Evolutionary conservation across 2,329 filamentous ascomycete genomes (phyloP), one percentile per base, ranked within the genome.

Genomic region (Alternaria sp.): DNA sequence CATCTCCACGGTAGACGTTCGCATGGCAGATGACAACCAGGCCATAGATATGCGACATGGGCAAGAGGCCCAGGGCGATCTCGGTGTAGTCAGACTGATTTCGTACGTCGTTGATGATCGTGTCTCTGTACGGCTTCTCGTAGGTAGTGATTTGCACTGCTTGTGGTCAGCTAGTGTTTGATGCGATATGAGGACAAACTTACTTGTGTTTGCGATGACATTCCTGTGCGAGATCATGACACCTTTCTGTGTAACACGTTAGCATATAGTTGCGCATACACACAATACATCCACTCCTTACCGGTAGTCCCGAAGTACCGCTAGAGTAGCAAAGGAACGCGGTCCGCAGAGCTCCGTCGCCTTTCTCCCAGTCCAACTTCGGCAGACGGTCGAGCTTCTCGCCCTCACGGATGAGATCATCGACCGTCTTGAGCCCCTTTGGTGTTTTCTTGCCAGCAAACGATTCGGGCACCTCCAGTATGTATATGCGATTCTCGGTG

Each of bases 211-310:
- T 56, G 91, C 87, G 51, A 95, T 94, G 46, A 94, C 89, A 67
- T 95, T 95, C 40, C 82, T 82, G 75, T 95, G 92, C 4, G 91
- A 91, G 62, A 95, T 91, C 89, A 92, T 93, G 57, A 94, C 92
- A 47, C 91, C 92, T 90, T 93, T 93, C 88, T 91, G 54, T 21
- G 32, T 2, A 3, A 11, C 5, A 21, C 11, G 40, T 74, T 40
- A 74, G 69, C 25, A 61, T 40, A 3, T 19, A n/a, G 0, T 5
- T 21, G 13, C 6, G 13, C 7, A 3, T 28, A 13, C 10, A n/a
- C 5, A 6, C 17, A 50, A 8, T 12, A n/a, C 15, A 5, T n/a
- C 84, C 4, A 26, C 17, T 32, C 12, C 67, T 72, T 83, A 91
- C 90, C 15, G 92, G 92, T 40, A 94, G 81, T 4, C 92, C 92